Percentiles rank a stretch among this genome's conserved stretches.
Evolutionary conservation across 805 yeast genomes (phyloP).

Genomic region (Teunomyces tritomae): DNA sequence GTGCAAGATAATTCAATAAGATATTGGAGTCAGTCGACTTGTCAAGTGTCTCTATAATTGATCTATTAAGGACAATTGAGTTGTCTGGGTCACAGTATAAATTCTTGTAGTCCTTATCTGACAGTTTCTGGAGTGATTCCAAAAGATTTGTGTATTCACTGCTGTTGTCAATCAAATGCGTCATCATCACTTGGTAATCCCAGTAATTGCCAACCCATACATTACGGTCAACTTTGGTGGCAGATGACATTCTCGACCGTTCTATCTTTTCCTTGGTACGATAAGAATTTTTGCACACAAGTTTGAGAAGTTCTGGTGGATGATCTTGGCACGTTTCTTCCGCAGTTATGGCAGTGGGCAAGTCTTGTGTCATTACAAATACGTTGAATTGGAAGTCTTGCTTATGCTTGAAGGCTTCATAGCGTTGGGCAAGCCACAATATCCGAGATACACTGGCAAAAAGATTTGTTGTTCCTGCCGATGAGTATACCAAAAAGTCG

Average conservation of each 20-base stretch:
- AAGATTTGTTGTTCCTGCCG: slow-evolving; percentile 5
- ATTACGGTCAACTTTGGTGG: slow-evolving; percentile 52
- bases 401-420: slow-evolving; percentile 14
- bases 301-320: slow-evolving; percentile 3
- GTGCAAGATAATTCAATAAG: slow-evolving; percentile 22
- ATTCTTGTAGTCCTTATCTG: slow-evolving; percentile 3
- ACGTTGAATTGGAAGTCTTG: slow-evolving; percentile 15
- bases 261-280: slow-evolving; percentile 76
- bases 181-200: slow-evolving; percentile 53
- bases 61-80: slow-evolving; percentile 43
- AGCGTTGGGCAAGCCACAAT: slow-evolving; percentile 38
- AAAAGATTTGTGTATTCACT: slow-evolving; percentile 6
- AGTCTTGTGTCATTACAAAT: slow-evolving; percentile 16
- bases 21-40: slow-evolving; percentile 4
- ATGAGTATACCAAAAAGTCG: slow-evolving; percentile 67
- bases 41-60: not conserved
- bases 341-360: slow-evolving; percentile 2
- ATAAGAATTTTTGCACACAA: slow-evolving; percentile 64
- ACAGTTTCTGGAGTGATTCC: slow-evolving; percentile 4
- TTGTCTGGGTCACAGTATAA: slow-evolving; percentile 50
- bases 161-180: slow-evolving; percentile 11
- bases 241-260: slow-evolving; percentile 78
- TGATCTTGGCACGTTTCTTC: slow-evolving; percentile 12
- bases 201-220: slow-evolving; percentile 85
- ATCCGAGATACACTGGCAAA: slow-evolving; percentile 28